These are phyloP conservation scores for Lactifluus rugatus DNA, from an alignment of 768 basidiomycete species.

Conservation along the genomic window DNA sequence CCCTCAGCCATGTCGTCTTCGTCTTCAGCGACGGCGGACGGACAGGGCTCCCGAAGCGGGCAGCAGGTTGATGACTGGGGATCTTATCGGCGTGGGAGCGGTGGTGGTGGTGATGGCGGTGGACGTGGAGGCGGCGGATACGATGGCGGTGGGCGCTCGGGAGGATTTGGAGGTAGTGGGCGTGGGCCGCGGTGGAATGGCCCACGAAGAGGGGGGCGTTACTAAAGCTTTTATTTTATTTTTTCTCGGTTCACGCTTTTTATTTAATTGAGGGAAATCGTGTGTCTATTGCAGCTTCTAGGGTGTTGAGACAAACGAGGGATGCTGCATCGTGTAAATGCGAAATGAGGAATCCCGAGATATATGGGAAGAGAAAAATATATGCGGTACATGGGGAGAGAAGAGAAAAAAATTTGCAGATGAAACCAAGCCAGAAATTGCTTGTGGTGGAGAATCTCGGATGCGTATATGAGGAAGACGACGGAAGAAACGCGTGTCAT, in stretches of 20 bases:
- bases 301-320: not conserved
- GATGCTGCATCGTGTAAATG: constrained; percentile 1
- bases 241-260: not conserved
- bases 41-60: not conserved
- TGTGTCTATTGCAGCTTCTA: constrained; percentile 13
- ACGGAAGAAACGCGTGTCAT: not conserved
- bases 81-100: constrained; percentile 16
- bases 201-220: constrained; percentile 10
- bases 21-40: not conserved
- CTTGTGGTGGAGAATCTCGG: not conserved
- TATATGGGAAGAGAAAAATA: not conserved
- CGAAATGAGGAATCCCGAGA: not conserved
- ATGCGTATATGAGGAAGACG: not conserved
- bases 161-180: constrained; percentile 24
- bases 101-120: constrained; percentile 23
- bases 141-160: constrained; percentile 25
- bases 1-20: not conserved
- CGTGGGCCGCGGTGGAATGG: constrained; percentile 18
- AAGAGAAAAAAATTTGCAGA: not conserved
- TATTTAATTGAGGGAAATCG: not conserved
- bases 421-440: not conserved
- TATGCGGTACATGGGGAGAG: constrained; percentile 5
- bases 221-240: not conserved
- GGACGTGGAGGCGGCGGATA: constrained; percentile 27
- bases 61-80: constrained; percentile 11